Base-by-base conservation (phyloP, 345 rosid species). In the Hibiscus trionum region DNA sequence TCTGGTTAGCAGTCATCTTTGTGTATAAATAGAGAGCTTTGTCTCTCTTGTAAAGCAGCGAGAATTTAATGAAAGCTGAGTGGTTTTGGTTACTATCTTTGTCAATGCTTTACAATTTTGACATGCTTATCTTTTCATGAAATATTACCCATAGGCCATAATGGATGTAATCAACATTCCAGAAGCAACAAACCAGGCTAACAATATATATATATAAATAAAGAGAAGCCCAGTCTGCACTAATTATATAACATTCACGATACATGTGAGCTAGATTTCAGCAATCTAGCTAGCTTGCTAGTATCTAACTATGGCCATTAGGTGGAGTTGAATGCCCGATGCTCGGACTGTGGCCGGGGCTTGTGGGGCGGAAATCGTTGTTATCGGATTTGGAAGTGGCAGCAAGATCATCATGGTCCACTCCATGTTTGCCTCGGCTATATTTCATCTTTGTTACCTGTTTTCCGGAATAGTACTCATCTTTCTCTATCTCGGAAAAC, bases 331-430 rank as follows among this genome's bases (percentile, higher is more conserved):
- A 63, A 46, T 64, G 69, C 42, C 69, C 69, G 17, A 2, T 15
- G 17, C 69, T 21, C 31, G 69, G 68, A 19, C 68, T 64, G 52
- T 64, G 68, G 68, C 68, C 68, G 50, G 52, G 68, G 16, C 29
- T 64, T 39, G 68, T 64, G 27, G 52, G 29, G 17, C 14, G 69
- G 52, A 64, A 3, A 19, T 42, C 52, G 11, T 64, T 11, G 31
- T 33, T 42, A 64, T 39, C 31, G 31, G 47, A 2, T 19, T 42
- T 8, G 14, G 8, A 5, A 5, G 49, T 0, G 16, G 50, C 50
- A 10, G 52, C 11, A 2, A 11, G n/a, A 39, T 16, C 50, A 64
- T 39, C 29, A 11, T 11, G 16, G 21, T 42, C 68, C 21, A 4
- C 69, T 42, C 52, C 31, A 37, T 37, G 37, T 33, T 4, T 33